A percentile compares a stretch with the other conserved stretches of the same genome.
Evolutionary conservation across 192 early-diverging fungal species (phyloP).

Genomic region (Haplosporangium gracile): DNA sequence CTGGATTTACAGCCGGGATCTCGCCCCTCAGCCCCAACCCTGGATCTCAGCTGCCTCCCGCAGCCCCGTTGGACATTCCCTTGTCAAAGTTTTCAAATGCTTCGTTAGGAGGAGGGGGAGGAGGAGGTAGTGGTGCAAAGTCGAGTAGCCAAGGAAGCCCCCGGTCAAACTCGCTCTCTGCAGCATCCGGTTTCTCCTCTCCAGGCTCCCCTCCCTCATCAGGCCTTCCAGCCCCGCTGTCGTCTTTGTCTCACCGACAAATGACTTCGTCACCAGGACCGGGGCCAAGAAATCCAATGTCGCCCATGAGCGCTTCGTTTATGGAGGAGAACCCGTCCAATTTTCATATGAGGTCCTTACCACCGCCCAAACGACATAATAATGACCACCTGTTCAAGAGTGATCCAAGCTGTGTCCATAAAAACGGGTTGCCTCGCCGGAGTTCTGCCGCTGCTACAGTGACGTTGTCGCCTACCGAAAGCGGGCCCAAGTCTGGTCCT

Average conservation of each 20-base stretch:
- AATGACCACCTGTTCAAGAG: constrained; percentile 2
- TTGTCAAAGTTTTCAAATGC: neutral
- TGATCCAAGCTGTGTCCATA: neutral
- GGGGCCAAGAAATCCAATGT: neutral
- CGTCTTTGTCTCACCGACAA: neutral
- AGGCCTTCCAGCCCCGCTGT: neutral
- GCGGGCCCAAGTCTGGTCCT: neutral
- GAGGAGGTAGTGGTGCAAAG: neutral
- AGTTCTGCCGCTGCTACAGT: constrained; percentile 46
- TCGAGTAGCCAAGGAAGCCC: neutral
- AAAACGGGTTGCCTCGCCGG: constrained; percentile 14
- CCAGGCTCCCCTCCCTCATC: neutral
- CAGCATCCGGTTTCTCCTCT: neutral
- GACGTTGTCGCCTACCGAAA: neutral
- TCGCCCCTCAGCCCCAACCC: neutral
- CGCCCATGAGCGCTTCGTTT: neutral
- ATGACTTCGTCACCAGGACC: neutral
- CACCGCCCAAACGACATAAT: constrained; percentile 35
- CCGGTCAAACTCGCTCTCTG: neutral
- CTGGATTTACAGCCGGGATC: constrained; percentile 13
- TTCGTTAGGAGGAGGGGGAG: neutral
- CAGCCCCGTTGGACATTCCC: neutral
- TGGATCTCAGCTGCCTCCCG: neutral
- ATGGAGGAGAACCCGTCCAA: neutral
- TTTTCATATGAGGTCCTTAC: constrained; percentile 17